Base-by-base conservation (phyloP, 176 grass and related monocot genomes). In the Coix lacrymajobi region DNA sequence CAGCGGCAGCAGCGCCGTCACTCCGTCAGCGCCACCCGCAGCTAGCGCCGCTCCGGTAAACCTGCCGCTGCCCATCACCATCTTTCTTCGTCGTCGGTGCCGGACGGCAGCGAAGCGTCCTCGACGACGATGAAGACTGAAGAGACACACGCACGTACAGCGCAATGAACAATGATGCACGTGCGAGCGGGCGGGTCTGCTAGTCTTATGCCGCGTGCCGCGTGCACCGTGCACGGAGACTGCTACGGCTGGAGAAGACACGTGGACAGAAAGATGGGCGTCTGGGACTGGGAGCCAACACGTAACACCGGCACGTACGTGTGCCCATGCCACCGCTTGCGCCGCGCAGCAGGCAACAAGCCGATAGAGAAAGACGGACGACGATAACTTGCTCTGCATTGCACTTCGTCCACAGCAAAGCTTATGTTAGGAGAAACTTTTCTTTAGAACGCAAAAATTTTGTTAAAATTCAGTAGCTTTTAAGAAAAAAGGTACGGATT, bases 1-100 rank as follows among this genome's bases (percentile, higher is more conserved):
- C 8, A 68, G 25, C 66, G 82, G 17, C 17, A 88, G 71, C 28
- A 57, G 62, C 38, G 78, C 75, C 44, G 84, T 46, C 8, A 82
- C 38, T 74, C 75, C 44, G 84, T 46, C 8, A 82, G 79, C 40
- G 72, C 39, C 63, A 48, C 39, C 79, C 39, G 38, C 31, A 76
- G 6, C 19, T 24, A 76, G 6, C 19, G 41, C 73, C 26, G 75
- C 40, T 15, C 80, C 80, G 43, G 44, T 31, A 8, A 88, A 34
- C 74, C 16, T 34, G 33, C 73, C n/a, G 31, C 57, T 11, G 52
- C 43, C 14, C 61, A 52, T 52, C 48, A 52, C 48, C 48, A 20
- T 52, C 17, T 20, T 20, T 46, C 14, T 13, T 17, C 45, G 45
- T 49, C 16, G 46, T 49, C 16, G 46, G 0, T 19, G 1, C 46